These are phyloP conservation scores for Termitomyces sp. DNA, from an alignment of 768 basidiomycete species.

Conservation along the genomic window DNA sequence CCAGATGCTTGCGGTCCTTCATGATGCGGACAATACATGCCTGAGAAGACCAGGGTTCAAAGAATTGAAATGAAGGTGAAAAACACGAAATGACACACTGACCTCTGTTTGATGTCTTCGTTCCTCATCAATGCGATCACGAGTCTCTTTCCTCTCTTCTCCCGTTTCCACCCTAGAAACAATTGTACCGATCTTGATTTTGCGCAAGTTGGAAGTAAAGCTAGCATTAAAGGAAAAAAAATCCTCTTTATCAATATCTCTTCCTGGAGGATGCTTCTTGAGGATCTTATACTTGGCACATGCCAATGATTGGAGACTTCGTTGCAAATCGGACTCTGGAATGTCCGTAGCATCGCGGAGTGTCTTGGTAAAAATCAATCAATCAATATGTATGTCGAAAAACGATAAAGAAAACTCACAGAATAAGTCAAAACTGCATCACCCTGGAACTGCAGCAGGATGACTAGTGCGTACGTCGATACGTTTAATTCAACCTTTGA, in stretches of 20 bases:
- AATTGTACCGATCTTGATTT: conserved; percentile 91
- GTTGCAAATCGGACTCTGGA: conserved; percentile 71
- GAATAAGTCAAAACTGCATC: conserved; percentile 72
- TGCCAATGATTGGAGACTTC: conserved; percentile 93
- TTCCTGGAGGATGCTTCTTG: conserved; percentile 84
- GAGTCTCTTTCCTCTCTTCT: conserved; percentile 88
- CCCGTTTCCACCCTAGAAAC: conserved; percentile 81
- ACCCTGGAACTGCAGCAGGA: conserved; percentile 83
- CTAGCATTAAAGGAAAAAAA: conserved; percentile 84
- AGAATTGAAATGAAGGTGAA: not conserved
- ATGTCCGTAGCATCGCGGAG: conserved; percentile 74
- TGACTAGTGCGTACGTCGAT: conserved; percentile 81
- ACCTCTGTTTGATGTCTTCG: conserved; percentile 88
- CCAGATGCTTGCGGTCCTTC: conserved; percentile 91
- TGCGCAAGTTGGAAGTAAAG: conserved; percentile 77
- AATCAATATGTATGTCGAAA: not conserved
- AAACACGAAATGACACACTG: conserved; percentile 15
- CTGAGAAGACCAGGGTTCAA: conserved; percentile 33
- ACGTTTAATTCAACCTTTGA: conserved; percentile 88
- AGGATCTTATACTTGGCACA: conserved; percentile 92
- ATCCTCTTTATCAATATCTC: conserved; percentile 74
- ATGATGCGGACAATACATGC: conserved; percentile 97
- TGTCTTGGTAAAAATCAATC: conserved; percentile 48
- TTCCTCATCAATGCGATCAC: conserved; percentile 88
- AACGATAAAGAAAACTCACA: conserved; percentile 33